phyloP scores from a whole-genome alignment of 2,329 filamentous ascomycete genomes.

The Dissoconium aciculare region DNA sequence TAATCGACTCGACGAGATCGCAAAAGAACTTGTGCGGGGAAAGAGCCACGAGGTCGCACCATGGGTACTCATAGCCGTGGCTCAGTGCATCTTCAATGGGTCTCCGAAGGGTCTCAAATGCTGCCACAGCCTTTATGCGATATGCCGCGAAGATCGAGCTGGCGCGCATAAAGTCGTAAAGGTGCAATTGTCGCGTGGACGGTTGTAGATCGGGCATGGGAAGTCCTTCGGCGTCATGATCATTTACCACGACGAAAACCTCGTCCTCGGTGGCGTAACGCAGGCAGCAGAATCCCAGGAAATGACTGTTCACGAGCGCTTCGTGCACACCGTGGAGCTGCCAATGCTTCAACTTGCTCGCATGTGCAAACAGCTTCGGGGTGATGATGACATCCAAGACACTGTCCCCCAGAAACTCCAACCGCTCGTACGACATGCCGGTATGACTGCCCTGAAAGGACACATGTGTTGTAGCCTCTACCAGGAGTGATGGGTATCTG shows the following conservation, averaged over 20 bases:
- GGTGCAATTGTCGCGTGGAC: conserved; percentile 5
- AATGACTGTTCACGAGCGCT: conserved; percentile 63
- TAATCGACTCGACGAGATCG: conserved; percentile 52
- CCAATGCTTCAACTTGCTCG: conserved; percentile 35
- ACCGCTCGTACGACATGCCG: conserved; percentile 50
- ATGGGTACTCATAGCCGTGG: conserved; percentile 50
- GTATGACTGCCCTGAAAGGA: conserved; percentile 22
- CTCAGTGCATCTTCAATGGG: conserved; percentile 38
- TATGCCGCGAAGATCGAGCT: conserved; percentile 32
- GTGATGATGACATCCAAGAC: conserved; percentile 68
- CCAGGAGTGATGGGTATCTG: conserved; percentile 48
- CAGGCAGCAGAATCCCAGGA: conserved; percentile 64
- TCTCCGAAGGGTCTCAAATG: conserved; percentile 36
- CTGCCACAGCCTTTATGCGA: conserved; percentile 31
- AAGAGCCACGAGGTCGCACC: conserved; percentile 53
- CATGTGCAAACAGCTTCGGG: conserved; percentile 40
- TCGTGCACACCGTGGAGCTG: conserved; percentile 66
- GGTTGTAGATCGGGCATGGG: conserved; percentile 4
- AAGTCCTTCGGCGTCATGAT: conserved; percentile 2
- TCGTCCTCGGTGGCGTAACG: conserved; percentile 32
- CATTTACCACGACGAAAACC: conserved; percentile 12
- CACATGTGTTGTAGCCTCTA: conserved; percentile 68
- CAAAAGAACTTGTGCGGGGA: conserved; percentile 63
- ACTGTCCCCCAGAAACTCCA: conserved; percentile 81
- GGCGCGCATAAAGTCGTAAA: conserved; percentile 21